Percentiles rank a stretch among this genome's conserved stretches.
phyloP scores from a whole-genome alignment of 352 stramenopile genomes.

The Phytophthora idaei region DNA sequence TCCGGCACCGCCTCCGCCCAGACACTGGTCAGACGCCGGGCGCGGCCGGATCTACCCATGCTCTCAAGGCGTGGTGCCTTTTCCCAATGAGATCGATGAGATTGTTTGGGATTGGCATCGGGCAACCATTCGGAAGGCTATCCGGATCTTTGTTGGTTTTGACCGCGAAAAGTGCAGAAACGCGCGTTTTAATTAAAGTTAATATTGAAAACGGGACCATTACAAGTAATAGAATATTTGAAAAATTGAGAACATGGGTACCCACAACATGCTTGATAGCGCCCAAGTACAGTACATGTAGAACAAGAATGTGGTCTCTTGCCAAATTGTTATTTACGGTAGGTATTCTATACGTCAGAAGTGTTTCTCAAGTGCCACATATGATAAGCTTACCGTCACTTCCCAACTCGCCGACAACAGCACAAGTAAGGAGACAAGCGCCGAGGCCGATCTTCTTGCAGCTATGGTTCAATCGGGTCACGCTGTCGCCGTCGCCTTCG shows the following conservation, averaged over 20 bases:
- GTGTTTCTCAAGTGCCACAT: no score
- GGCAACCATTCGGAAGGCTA: neutral
- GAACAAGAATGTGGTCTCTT: no score
- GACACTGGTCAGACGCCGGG: neutral
- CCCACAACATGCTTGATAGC: no score
- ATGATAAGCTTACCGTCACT: neutral
- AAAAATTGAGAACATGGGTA: no score
- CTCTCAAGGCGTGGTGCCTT: constrained; percentile 5
- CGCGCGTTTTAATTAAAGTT: neutral
- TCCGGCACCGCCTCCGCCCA: no score
- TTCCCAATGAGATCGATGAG: constrained; percentile 5
- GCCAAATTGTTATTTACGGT: no score
- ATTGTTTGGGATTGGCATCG: neutral
- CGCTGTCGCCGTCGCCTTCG: constrained; percentile 27
- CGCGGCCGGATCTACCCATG: no score
- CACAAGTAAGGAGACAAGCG: neutral
- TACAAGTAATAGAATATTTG: no score
- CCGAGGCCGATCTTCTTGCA: neutral
- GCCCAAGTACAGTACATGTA: no score
- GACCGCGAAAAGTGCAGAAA: neutral
- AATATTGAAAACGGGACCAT: no score
- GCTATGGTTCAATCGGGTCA: constrained; percentile 42
- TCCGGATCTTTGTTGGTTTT: neutral
- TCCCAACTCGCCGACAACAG: neutral
- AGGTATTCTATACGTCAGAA: no score